Base-by-base conservation (phyloP, 345 rosid species). In the Syzygium aqueum region DNA sequence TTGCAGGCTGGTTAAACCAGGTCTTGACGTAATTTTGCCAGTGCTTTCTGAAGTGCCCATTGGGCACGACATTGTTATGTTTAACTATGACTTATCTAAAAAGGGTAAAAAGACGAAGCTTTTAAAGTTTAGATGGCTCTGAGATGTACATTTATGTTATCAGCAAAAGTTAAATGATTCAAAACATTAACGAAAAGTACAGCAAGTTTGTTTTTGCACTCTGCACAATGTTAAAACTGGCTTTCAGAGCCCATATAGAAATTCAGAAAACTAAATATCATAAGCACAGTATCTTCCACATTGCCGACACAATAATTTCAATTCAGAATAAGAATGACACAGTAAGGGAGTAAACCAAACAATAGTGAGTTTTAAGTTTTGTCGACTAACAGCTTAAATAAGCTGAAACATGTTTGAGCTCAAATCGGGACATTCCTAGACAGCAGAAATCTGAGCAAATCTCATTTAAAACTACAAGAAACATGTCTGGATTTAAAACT, bases 1-100 rank as follows among this genome's bases (percentile, higher is more conserved):
- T 90, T 5, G 96, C 98, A 13, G 97, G 98, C 61, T 96, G 98
- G 92, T 96, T 95, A 84, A 96, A 96, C 98, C 98, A 96, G 2
- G 98, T 96, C 91, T 88, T 96, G 17, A 96, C 95, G 86, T 94
- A 94, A 89, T 96, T 95, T 57, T 95, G 97, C 98, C 98, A 93
- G 33, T 96, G 97, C 93, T 95, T 95, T 92, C 92, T 95, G 87
- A 96, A 96, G 87, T 96, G 98, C 23, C 94, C 94, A 85, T 92
- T 93, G 0, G 98, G 95, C 49, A 96, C 86, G 2, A 94, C 96
- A 77, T 96, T 96, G 92, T 96, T 96, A 89, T 95, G 98, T 94
- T 95, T 96, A 61, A 88, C 89, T 94, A 93, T 95, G 56, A 56
- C 93, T 90, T 80, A 88, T 90, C 93, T 92, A 86, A 37, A 52